Base-by-base conservation (phyloP, 2,329 filamentous ascomycete species). In the Lachnellula hyalina region DNA sequence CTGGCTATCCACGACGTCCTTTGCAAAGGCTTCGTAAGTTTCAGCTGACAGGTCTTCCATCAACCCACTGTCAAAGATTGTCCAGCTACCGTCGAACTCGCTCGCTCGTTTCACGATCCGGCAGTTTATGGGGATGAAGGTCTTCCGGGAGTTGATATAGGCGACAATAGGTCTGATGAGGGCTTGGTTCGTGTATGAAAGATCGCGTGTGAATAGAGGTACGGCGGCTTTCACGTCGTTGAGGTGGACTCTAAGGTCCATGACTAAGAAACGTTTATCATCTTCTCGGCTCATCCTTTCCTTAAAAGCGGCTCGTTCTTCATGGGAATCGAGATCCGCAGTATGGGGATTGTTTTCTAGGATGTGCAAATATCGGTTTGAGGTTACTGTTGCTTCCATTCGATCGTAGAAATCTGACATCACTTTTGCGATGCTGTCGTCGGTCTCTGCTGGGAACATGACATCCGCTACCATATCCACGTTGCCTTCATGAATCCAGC, bases 351-450 rank as follows among this genome's bases (percentile, higher is more conserved):
- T 74, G 47, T 76, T 78, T 56, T 82, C 81, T 5, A 85, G 73
- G 49, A 86, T 78, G 42, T 76, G 76, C 21, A 81, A 71, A 61
- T 88, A 85, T 28, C 85, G 82, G 67, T 90, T 90, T 25, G 87
- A 84, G 1, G 86, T 90, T 21, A 97, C 91, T 0, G 91, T 91
- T 44, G 94, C 91, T 73, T 99, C 94, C 68, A 99, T 83, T 58
- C 90, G 89, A 70, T 97, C 93, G 72, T 97, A 97, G 66, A 99
- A 92, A 68, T 96, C 92, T n/a, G 88, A 86, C 81, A 99, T 89
- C 46, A 96, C 91, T 70, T 96, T 96, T 23, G 87, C 87, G 53
- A 99, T 86, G 60, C 92, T 89, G 59, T 93, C 91, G 56, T 96
- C 89, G 41, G 84, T 83, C 52, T 97, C 94, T 34, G 85, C 84